Conservation (phyloP, 495 filamentous ascomycete species). For the Ramalina intermedia region DNA sequence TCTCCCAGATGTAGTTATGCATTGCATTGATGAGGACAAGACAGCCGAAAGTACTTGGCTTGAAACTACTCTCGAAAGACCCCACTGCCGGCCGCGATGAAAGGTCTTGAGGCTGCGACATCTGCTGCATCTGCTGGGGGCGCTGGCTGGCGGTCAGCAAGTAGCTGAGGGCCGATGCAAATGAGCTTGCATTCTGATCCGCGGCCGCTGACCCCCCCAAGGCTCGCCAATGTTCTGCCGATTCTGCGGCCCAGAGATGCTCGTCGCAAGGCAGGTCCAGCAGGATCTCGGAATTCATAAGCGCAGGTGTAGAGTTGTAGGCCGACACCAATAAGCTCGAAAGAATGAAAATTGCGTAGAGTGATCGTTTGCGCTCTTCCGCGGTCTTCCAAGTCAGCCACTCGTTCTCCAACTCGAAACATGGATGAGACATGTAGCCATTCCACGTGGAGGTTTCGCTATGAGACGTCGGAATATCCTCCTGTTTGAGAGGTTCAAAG, state of each 20-base stretch:
- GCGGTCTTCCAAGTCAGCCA: constrained; percentile 81
- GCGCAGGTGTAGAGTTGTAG: constrained; percentile 78
- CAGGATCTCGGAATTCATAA: constrained; percentile 89
- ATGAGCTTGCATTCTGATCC: constrained; percentile 51
- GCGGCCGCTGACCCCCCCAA: constrained; percentile 55
- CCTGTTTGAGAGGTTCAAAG: constrained; percentile 7
- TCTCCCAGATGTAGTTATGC: constrained; percentile 98
- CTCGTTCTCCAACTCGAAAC: constrained; percentile 58
- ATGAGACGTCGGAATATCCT: constrained; percentile 9
- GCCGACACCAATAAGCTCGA: constrained; percentile 85
- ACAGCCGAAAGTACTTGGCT: constrained; percentile 89
- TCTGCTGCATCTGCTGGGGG: constrained; percentile 38
- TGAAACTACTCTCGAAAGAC: constrained; percentile 48
- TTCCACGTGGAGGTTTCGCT: constrained; percentile 15
- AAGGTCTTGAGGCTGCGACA: constrained; percentile 34
- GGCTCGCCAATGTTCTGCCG: constrained; percentile 58
- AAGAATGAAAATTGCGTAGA: constrained; percentile 80
- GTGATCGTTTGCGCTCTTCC: constrained; percentile 88
- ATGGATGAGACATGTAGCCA: constrained; percentile 20
- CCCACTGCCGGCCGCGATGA: constrained; percentile 28
- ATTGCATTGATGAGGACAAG: constrained; percentile 86
- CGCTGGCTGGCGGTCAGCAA: constrained; percentile 71
- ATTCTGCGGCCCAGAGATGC: constrained; percentile 78
- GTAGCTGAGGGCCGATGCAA: constrained; percentile 62
- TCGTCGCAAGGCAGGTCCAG: constrained; percentile 91